Evolutionary conservation across 208 protist species (phyloP).

Genomic region (Leishmania martiniquensis): DNA sequence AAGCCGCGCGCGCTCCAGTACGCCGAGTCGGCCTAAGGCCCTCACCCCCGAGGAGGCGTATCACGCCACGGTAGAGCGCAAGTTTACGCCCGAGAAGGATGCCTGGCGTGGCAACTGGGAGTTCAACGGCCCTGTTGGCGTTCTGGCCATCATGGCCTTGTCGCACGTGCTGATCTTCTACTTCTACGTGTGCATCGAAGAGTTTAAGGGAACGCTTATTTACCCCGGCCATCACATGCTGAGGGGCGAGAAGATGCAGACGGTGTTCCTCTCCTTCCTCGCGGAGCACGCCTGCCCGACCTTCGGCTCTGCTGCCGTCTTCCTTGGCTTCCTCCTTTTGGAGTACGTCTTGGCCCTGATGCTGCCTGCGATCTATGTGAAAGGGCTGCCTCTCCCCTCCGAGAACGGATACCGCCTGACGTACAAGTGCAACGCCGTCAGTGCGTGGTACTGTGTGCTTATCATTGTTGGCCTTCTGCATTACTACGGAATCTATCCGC

Average conservation of each 20-base stretch:
- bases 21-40: conserved; percentile 1
- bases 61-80: conserved; percentile 45
- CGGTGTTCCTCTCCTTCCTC: conserved; percentile 56
- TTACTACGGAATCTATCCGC: conserved; percentile 65
- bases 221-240: conserved; percentile 82
- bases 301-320: conserved; percentile 44
- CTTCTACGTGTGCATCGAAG: conserved; percentile 82
- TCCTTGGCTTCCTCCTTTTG: conserved; percentile 73
- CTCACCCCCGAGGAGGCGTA: conserved; percentile 62
- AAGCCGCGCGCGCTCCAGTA: conserved; percentile 17
- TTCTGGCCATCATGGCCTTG: conserved; percentile 76
- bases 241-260: conserved; percentile 52
- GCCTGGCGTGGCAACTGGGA: conserved; percentile 78
- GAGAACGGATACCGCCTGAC: conserved; percentile 78
- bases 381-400: conserved; percentile 86
- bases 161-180: conserved; percentile 93
- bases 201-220: conserved; percentile 82
- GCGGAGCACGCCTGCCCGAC: conserved; percentile 55
- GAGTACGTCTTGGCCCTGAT: conserved; percentile 80
- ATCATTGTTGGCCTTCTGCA: conserved; percentile 64
- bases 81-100: conserved; percentile 85
- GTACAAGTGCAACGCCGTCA: conserved; percentile 92
- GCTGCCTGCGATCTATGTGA: conserved; percentile 77
- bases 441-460: conserved; percentile 86
- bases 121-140: conserved; percentile 80